Evolutionary conservation across 305 asterid species (phyloP).

Genomic region (Fraxinus sp.): DNA sequence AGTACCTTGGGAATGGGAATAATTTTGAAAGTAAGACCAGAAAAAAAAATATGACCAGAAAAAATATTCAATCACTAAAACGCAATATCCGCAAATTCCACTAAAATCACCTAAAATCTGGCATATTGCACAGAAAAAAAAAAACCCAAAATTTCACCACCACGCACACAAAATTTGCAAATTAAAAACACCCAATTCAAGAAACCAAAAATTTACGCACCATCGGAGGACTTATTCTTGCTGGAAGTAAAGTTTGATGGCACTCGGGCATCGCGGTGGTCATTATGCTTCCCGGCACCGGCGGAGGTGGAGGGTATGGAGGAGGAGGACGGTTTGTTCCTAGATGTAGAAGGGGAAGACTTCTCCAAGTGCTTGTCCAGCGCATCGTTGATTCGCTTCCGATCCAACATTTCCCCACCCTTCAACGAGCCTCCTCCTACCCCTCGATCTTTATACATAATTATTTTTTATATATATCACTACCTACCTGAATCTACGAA

Average conservation of each 20-base stretch:
- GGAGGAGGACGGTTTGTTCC: slow-evolving; percentile 46
- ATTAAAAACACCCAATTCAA: no score
- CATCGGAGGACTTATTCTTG: slow-evolving; percentile 69
- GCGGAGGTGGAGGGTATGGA: slow-evolving; percentile 51
- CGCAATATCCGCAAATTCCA: not conserved
- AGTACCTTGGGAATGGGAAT: not conserved
- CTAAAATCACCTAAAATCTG: not conserved
- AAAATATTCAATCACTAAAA: slow-evolving; percentile 5
- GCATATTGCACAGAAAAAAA: not conserved
- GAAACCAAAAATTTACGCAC: slow-evolving; percentile 26
- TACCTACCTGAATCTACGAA: not conserved
- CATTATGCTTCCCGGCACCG: slow-evolving; percentile 51
- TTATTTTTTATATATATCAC: slow-evolving; percentile 17
- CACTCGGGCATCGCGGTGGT: slow-evolving; percentile 52
- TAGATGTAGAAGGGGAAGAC: slow-evolving; percentile 75
- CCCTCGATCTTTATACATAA: slow-evolving; percentile 62
- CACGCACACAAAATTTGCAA: no score
- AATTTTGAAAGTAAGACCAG: not conserved
- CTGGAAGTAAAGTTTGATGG: slow-evolving; percentile 43
- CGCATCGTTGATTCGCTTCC: slow-evolving; percentile 86
- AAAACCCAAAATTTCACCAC: no score
- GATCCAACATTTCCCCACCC: slow-evolving; percentile 75
- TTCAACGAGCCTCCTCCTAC: slow-evolving; percentile 71
- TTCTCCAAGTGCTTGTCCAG: slow-evolving; percentile 81
- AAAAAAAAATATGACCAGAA: no score